Evolutionary conservation across 148 eudicot species (phyloP), one percentile per base, ranked within the genome.

Genomic region (Vaccinium macrocarpon): DNA sequence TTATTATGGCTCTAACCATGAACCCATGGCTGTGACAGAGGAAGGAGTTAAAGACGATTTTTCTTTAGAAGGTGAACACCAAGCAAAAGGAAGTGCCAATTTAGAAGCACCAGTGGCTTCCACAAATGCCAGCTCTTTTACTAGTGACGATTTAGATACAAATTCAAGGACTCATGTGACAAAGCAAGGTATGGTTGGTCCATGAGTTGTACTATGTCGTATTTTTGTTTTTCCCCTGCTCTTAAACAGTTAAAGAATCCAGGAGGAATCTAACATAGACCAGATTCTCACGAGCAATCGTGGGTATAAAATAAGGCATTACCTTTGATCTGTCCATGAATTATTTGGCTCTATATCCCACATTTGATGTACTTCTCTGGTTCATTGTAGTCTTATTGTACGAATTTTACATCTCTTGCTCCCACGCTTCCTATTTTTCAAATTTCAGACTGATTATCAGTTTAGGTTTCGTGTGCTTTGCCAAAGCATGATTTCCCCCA

Each of bases 1-100:
- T 78, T 78, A 53, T 79, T 25, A 32, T 81, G 74, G 73, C 49
- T 11, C 70, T 81, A 64, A 81, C 73, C 53, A 64, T 62, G 56
- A 27, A 49, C 82, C 42, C 1, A 71, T 81, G 83, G 55, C 23
- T 16, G 82, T 64, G 73, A 21, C 11, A 35, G 48, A 62, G 29
- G 75, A 38, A 42, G 55, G 64, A 46, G 27, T 52, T 25, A 52
- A 78, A 5, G 13, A 6, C 71, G 21, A 35, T 3, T 46, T 19
- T 80, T 14, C 59, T 38, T 46, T n/a, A 42, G 50, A 64, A 42
- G 52, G 12, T 80, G 82, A 80, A 57, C 68, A 10, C 71, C 25
- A 42, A 80, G 82, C 6, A 57, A 57, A 61, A 61, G 52, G 10
- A 61, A 12, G 32, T 14, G 35, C 21, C 21, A 14, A 61, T 10